Evolutionary conservation across 2,329 filamentous ascomycete species (phyloP).

Genomic region (Sclerotinia spermophila): DNA sequence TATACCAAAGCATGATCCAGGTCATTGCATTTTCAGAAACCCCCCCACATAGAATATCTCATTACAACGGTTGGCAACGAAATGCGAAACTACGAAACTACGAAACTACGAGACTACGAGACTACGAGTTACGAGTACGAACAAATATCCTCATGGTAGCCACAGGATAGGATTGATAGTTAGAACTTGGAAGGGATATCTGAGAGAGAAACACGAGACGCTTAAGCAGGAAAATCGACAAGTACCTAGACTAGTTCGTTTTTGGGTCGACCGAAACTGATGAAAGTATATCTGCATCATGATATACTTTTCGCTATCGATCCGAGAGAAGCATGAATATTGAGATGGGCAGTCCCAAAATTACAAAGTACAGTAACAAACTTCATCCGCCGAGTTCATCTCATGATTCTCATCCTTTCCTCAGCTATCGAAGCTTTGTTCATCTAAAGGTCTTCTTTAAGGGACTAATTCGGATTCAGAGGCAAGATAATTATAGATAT

Average conservation of each 20-base stretch:
- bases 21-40: neutral
- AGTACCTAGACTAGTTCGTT: neutral
- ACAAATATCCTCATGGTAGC: neutral
- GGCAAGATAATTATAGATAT: constrained; percentile 13
- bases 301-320: neutral
- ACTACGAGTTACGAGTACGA: neutral
- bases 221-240: neutral
- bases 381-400: constrained; percentile 9
- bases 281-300: constrained; percentile 1
- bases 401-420: constrained; percentile 15
- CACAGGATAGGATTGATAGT: neutral
- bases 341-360: neutral
- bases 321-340: neutral
- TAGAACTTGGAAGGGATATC: neutral
- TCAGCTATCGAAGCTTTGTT: constrained; percentile 16
- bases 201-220: neutral
- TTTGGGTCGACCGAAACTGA: neutral
- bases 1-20: neutral
- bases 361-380: neutral
- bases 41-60: neutral
- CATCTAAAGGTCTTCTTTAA: neutral
- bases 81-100: neutral
- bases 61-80: constrained; percentile 3
- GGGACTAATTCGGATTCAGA: neutral
- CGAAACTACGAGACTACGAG: neutral